Base-by-base conservation (phyloP, 257 asterid species). In the Fraxinus pennsylvanica region DNA sequence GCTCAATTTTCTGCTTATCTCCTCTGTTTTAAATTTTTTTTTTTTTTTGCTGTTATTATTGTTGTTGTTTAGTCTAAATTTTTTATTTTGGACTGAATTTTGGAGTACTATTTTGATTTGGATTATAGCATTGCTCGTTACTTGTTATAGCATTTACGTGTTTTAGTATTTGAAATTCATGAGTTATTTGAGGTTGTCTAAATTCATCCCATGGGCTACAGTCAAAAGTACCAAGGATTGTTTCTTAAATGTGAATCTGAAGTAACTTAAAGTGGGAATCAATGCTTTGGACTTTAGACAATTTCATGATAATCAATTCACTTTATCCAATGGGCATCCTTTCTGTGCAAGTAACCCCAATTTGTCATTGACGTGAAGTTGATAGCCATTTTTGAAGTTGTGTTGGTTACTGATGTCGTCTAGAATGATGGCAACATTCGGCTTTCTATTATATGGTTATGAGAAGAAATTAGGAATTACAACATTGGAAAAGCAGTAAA, bases 251-350 rank as follows among this genome's bases (percentile, higher is more conserved):
- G 82, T 81, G 90, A 70, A 8, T 69, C 32, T 73, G 73, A 84
- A 80, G 88, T 72, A 83, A 84, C 57, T 47, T 66, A 69, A 80
- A 72, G 89, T 78, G 50, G 78, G 71, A 82, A 83, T 70, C 50
- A 45, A 59, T 80, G 33, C 67, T 63, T 66, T 45, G 41, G 78
- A 38, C 35, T 72, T 78, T 74, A 47, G 50, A 54, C 15, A 72
- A 52, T 9, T 32, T 6, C 66, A 38, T 27, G 50, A 78, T 54
- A 73, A 76, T 10, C 47, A 78, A 76, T 74, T 52, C 78, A 54
- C 78, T 76, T 73, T 79, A 10, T 61, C 15, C 72, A 65, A 47
- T 29, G 12, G 12, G 50, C 43, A 82, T 73, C 68, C 87, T 84
- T 81, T 78, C n/a, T 21, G 32, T 54, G 39, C 79, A 85, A 85